Evolutionary conservation across 73 alveolate species (phyloP).

Genomic region (Uronychia binucleata): DNA sequence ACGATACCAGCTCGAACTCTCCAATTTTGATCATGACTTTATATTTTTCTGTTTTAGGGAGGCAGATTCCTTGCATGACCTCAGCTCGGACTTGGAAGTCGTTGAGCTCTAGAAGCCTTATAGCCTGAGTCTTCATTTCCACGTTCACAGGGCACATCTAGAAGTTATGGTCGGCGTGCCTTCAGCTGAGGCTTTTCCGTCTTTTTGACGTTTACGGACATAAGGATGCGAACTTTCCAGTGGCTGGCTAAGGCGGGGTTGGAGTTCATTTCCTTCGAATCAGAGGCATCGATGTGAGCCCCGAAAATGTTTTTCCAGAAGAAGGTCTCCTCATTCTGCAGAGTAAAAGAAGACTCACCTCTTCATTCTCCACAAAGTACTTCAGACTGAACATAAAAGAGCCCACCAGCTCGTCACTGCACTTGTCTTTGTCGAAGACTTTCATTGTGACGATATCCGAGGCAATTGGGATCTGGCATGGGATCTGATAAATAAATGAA

Average conservation of each 20-base stretch:
- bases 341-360: too few relatives aligned
- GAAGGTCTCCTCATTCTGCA: conserved; percentile 2
- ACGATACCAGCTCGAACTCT: conserved; percentile 11
- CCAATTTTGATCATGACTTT: conserved; percentile 34
- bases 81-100: conserved; percentile 63
- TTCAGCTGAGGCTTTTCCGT: conserved; percentile 73
- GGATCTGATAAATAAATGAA: conserved; percentile 55
- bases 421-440: conserved; percentile 35
- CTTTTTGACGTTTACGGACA: conserved; percentile 58
- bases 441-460: conserved; percentile 26
- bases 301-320: conserved; percentile 85
- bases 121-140: conserved; percentile 18
- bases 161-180: conserved; percentile 32
- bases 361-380: conserved; percentile 14
- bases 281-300: conserved; percentile 71
- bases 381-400: conserved; percentile 20
- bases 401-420: conserved; percentile 46
- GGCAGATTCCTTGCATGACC: conserved; percentile 52
- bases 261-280: conserved; percentile 78
- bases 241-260: conserved; percentile 84
- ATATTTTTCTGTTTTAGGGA: conserved; percentile 42
- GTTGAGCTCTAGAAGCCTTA: conserved; percentile 4
- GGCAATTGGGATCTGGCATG: conserved; percentile 42
- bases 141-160: conserved; percentile 14
- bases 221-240: conserved; percentile 91